phyloP scores from a whole-genome alignment of 805 yeast species.

The Scheffersomyces lignosus region DNA sequence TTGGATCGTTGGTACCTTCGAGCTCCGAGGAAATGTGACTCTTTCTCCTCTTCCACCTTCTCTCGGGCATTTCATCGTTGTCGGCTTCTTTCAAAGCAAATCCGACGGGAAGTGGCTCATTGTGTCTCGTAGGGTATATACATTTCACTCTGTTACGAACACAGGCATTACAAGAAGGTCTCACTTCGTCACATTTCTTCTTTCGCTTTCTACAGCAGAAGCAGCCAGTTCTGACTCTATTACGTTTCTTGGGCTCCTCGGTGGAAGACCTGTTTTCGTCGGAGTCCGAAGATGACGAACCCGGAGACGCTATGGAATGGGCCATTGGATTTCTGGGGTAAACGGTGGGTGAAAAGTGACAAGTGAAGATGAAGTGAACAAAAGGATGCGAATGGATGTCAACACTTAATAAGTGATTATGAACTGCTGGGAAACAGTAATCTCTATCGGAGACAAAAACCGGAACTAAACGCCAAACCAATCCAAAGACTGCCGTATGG shows the following conservation, averaged over 20 bases:
- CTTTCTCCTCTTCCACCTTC: not conserved
- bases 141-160: slow-evolving; percentile 10
- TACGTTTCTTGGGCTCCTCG: not conserved
- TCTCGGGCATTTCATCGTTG: slow-evolving; percentile 6
- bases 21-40: not conserved
- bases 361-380: not conserved
- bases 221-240: slow-evolving; percentile 12
- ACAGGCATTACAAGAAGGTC: slow-evolving; percentile 12
- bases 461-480: too few species aligned
- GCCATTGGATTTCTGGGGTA: too few species aligned
- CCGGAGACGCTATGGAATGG: slow-evolving; percentile 1
- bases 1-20: too few species aligned
- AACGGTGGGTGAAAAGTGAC: too few species aligned
- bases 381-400: not conserved
- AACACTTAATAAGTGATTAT: not conserved
- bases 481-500: too few species aligned
- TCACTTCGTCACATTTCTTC: slow-evolving; percentile 15
- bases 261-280: slow-evolving; percentile 1
- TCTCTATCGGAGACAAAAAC: too few species aligned
- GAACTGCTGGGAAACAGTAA: too few species aligned
- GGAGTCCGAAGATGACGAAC: not conserved
- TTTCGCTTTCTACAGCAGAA: slow-evolving; percentile 14
- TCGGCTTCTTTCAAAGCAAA: slow-evolving; percentile 4
- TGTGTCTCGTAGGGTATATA: slow-evolving; percentile 9
- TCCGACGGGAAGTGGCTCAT: slow-evolving; percentile 8